Base-by-base conservation (phyloP, 495 filamentous ascomycete genomes). In the Annulohypoxylon nitens region DNA sequence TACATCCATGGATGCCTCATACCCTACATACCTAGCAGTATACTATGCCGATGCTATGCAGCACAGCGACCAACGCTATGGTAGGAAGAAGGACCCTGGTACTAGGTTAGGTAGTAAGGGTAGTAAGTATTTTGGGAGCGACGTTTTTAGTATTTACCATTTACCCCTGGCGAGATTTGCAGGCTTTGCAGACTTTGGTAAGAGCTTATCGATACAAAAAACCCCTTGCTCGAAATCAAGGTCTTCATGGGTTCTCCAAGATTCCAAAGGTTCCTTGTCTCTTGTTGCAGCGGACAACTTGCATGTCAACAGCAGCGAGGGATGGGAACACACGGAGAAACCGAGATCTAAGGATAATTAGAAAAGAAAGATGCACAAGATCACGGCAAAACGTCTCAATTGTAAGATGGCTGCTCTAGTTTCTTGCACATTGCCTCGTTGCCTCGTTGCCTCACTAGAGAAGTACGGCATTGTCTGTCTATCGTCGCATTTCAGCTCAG, bases 401-500 rank as follows among this genome's bases (percentile, higher is more conserved):
- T 39, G 2, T 18, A 20, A 59, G 34, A 34, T 41, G 20, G 20
- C 20, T 23, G 20, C 20, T 23, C 20, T 23, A 3, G 4, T 37
- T 58, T 3, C 33, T 20, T 25, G 47, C 23, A 10, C 14, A n/a
- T 39, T 14, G 2, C 33, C 34, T 12, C 54, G 33, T 39, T 39
- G 5, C 9, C 50, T n/a, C 41, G 33, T 33, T 39, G 57, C 25
- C 37, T 18, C 11, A 26, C 39, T 18, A 36, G 25, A 36, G 16
- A 68, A 8, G 67, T 55, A 30, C 62, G 26, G 67, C 51, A 70
- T 68, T 43, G 2, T 11, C 39, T 63, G 63, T 75, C 67, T 47
- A 47, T 47, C 59, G 67, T 75, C 67, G 67, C 67, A 75, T 75
- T 74, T 67, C 72, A 75, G 67, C 72, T 75, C 72, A 75, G 72